Conservation (phyloP, 108 stramenopile genomes). For the Skeletonema tropicum region DNA sequence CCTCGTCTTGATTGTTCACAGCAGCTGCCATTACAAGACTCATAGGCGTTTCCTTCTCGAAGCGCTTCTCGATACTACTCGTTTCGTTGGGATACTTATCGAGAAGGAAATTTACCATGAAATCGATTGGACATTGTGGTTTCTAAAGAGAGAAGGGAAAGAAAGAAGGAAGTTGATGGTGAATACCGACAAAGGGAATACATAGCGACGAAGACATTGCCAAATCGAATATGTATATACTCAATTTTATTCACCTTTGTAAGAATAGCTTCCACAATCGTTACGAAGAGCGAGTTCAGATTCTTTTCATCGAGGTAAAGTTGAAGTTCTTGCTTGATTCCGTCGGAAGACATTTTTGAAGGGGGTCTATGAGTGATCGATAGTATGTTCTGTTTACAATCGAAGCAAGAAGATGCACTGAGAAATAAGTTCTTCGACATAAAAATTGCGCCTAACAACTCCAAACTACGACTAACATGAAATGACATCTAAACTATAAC, state of each 20-base stretch:
- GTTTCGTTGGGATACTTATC: constrained; percentile 80
- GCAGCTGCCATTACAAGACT: constrained; percentile 17
- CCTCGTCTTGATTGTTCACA: background rate
- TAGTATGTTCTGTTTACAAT: too few relatives aligned
- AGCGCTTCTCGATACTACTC: background rate
- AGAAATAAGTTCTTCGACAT: too few relatives aligned
- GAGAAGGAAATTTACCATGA: constrained; percentile 50
- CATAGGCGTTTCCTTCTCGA: background rate
- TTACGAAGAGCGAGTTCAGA: constrained; percentile 73
- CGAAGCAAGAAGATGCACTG: too few relatives aligned
- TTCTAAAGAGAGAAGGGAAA: too few relatives aligned
- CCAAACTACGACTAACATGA: too few relatives aligned
- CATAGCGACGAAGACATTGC: too few relatives aligned
- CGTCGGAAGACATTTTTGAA: background rate
- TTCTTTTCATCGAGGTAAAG: constrained; percentile 72
- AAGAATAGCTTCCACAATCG: constrained; percentile 72
- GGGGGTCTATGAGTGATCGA: too few relatives aligned
- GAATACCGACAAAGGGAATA: too few relatives aligned
- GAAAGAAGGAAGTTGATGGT: too few relatives aligned
- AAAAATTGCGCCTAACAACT: background rate
- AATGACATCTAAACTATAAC: too few relatives aligned
- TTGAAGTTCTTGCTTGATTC: constrained; percentile 41
- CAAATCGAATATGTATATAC: too few relatives aligned
- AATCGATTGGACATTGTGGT: constrained; percentile 80
- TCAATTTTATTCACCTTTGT: too few relatives aligned